Evolutionary conservation across 805 yeast genomes (phyloP).

Genomic region (Lachancea quebecensis): DNA sequence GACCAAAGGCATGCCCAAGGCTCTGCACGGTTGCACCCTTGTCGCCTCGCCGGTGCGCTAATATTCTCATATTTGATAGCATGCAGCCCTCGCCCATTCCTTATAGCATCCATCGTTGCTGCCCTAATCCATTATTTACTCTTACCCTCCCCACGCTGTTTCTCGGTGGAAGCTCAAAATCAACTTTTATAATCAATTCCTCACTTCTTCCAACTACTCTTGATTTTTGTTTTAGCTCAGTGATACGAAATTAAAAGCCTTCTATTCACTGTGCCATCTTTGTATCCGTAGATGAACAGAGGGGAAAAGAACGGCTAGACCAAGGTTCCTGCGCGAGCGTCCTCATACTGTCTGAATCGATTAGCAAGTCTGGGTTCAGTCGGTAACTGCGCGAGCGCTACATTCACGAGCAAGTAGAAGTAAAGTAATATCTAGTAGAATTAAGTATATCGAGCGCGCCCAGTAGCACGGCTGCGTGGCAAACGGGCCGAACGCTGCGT

Average conservation of each 20-base stretch:
- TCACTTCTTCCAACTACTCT: neutral
- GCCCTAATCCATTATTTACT: too few relatives aligned
- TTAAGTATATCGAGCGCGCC: neutral
- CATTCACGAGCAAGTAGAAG: slow-evolving; percentile 5
- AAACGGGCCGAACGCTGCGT: too few relatives aligned
- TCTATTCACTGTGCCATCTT: slow-evolving; percentile 36
- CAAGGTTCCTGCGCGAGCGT: slow-evolving; percentile 25
- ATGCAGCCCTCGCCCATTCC: too few relatives aligned
- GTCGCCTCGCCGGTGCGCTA: too few relatives aligned
- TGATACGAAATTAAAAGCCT: slow-evolving; percentile 32
- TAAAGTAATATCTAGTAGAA: neutral
- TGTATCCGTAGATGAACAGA: slow-evolving; percentile 30
- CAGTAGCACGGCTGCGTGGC: neutral
- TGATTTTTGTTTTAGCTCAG: slow-evolving; percentile 1
- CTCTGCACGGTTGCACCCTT: too few relatives aligned
- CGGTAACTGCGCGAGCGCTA: slow-evolving; percentile 33
- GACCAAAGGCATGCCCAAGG: too few relatives aligned
- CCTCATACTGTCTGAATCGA: slow-evolving; percentile 32
- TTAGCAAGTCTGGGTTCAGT: slow-evolving; percentile 23
- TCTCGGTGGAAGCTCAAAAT: too few relatives aligned
- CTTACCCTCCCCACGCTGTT: too few relatives aligned
- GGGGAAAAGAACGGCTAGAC: slow-evolving; percentile 36
- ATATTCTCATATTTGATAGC: too few relatives aligned
- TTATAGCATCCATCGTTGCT: too few relatives aligned
- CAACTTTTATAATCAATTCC: neutral